Conservation (phyloP, 768 basidiomycete species). For the Mycena filopes region DNA sequence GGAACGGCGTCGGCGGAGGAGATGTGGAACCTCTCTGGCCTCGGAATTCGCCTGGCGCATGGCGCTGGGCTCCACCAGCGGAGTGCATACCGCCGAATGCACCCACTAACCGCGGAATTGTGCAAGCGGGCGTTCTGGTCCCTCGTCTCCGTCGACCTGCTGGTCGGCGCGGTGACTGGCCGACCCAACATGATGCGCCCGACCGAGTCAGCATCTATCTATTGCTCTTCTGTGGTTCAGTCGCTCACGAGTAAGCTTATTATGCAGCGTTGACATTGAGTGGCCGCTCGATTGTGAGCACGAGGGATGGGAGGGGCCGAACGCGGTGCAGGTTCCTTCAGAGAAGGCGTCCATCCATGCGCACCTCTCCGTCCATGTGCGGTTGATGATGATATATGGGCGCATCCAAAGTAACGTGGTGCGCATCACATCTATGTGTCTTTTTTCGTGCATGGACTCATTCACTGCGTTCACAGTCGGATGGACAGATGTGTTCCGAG, state of each 20-base stretch:
- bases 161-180: constrained; percentile 15
- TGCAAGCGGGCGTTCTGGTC: constrained; percentile 17
- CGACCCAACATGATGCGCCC: neutral
- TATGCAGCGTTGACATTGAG: constrained; percentile 15
- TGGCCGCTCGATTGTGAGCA: constrained; percentile 36
- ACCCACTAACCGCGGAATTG: constrained; percentile 13
- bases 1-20: too few species aligned
- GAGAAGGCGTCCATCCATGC: constrained; percentile 48
- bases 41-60: constrained; percentile 19
- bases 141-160: neutral
- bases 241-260: too few species aligned
- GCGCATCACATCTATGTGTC: neutral
- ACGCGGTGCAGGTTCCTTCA: constrained; percentile 60
- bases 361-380: neutral
- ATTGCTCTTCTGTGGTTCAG: neutral
- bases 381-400: constrained; percentile 6
- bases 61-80: constrained; percentile 21
- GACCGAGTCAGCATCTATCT: constrained; percentile 10
- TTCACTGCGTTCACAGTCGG: neutral
- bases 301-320: constrained; percentile 56
- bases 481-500: neutral
- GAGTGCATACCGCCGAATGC: neutral
- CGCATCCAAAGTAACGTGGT: constrained; percentile 24
- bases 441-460: too few species aligned
- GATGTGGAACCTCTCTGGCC: neutral